A percentile compares a stretch with the other conserved stretches of the same genome.
phyloP scores from a whole-genome alignment of 139 green algal genomes.

The Raphidocelis subcapitata region DNA sequence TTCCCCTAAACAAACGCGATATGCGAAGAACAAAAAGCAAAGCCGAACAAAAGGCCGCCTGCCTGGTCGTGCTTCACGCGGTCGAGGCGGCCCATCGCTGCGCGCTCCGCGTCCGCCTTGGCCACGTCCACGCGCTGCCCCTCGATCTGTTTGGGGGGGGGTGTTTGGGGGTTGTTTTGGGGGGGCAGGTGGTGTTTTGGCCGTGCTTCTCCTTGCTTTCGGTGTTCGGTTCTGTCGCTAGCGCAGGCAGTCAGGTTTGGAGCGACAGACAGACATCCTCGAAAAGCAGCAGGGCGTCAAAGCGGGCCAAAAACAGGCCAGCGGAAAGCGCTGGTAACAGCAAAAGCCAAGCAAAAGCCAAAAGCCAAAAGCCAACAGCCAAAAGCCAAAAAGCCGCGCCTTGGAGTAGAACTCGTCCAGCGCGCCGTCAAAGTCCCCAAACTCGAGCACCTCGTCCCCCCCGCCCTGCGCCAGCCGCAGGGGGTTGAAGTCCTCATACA shows the following conservation, averaged over 20 bases:
- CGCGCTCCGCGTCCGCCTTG: conserved; percentile 53
- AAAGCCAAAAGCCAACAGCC: neutral
- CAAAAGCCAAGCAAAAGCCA: neutral
- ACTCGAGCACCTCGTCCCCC: conserved; percentile 39
- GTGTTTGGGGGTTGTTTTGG: too few species aligned
- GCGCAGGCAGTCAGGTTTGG: too few species aligned
- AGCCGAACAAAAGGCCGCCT: too few species aligned
- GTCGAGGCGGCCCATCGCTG: conserved; percentile 77
- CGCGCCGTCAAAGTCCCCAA: conserved; percentile 85
- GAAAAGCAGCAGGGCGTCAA: too few species aligned
- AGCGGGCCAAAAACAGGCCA: too few species aligned
- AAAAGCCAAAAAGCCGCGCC: conserved; percentile 36
- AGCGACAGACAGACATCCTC: too few species aligned
- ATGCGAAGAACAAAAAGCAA: conserved; percentile 3
- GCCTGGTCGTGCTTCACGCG: conserved; percentile 75
- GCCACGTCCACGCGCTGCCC: conserved; percentile 61
- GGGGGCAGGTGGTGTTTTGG: too few species aligned
- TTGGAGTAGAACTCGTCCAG: conserved; percentile 92
- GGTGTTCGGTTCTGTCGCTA: too few species aligned
- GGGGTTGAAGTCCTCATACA: conserved; percentile 84
- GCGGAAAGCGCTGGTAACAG: too few species aligned
- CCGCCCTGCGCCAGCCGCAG: conserved; percentile 67
- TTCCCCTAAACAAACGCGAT: neutral
- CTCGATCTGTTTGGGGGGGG: conserved; percentile 59
- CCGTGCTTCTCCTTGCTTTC: too few species aligned